Conservation (phyloP, 2,329 filamentous ascomycete genomes). For the Hortaea sp. region DNA sequence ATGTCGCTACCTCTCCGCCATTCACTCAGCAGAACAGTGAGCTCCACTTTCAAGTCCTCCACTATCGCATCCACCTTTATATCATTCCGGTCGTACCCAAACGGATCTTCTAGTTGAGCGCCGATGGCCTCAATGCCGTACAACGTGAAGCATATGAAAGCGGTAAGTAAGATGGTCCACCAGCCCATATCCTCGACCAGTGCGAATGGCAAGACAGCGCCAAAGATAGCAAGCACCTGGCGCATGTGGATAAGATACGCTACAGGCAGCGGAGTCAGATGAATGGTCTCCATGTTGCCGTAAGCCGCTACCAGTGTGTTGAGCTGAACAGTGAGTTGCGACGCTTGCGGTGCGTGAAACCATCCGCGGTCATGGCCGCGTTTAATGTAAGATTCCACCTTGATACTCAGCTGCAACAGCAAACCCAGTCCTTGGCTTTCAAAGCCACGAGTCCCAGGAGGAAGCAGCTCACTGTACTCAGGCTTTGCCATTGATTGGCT, state of each 20-base stretch:
- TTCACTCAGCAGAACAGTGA: conserved; percentile 48
- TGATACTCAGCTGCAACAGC: conserved; percentile 50
- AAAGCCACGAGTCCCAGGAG: conserved; percentile 26
- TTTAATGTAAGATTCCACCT: conserved; percentile 51
- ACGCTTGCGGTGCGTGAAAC: conserved; percentile 51
- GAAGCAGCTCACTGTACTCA: conserved; percentile 26
- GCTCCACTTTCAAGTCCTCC: conserved; percentile 49
- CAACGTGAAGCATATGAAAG: conserved; percentile 52
- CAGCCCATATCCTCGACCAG: conserved; percentile 54
- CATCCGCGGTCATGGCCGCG: conserved; percentile 45
- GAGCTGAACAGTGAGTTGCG: conserved; percentile 48
- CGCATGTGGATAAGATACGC: conserved; percentile 56
- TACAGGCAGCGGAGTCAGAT: conserved; percentile 53
- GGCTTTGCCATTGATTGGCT: conserved; percentile 22
- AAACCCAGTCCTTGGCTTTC: conserved; percentile 51
- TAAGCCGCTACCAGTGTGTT: conserved; percentile 49
- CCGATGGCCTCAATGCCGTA: conserved; percentile 57
- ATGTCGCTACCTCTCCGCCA: conserved; percentile 37
- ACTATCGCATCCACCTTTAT: conserved; percentile 59
- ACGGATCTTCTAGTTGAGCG: conserved; percentile 54
- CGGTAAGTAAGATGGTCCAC: conserved; percentile 51
- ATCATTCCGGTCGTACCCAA: conserved; percentile 55
- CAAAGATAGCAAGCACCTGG: conserved; percentile 53
- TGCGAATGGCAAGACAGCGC: conserved; percentile 51
- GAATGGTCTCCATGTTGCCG: conserved; percentile 55